These are phyloP conservation scores for Ceratocystis albifundus DNA, from an alignment of 2,329 filamentous ascomycete species.

Conservation along the genomic window DNA sequence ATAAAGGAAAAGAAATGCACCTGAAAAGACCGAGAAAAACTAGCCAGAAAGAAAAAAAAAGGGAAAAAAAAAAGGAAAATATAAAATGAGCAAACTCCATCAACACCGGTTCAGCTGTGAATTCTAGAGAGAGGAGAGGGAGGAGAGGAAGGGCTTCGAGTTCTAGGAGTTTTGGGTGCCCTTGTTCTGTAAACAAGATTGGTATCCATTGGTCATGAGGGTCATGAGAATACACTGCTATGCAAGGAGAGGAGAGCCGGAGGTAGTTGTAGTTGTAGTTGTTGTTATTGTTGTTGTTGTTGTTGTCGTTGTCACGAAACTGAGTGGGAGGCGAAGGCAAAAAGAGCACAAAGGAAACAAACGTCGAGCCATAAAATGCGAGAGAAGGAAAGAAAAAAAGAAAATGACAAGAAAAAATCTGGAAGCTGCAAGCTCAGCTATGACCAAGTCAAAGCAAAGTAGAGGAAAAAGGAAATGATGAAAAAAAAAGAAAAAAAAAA, in stretches of 20 bases:
- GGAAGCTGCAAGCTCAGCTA: constrained; percentile 5
- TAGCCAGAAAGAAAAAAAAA: constrained; percentile 14
- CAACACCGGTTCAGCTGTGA: background rate
- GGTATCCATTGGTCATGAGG: constrained; percentile 15
- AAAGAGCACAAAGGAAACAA: background rate
- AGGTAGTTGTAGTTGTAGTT: background rate
- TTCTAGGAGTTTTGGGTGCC: constrained; percentile 10
- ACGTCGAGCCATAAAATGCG: constrained; percentile 8
- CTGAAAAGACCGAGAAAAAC: constrained; percentile 5
- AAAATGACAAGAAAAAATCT: constrained; percentile 3
- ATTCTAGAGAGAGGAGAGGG: background rate
- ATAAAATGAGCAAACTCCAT: constrained; percentile 11
- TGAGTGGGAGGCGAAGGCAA: background rate
- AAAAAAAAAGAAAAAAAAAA: constrained; percentile 5
- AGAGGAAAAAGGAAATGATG: background rate
- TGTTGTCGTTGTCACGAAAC: background rate
- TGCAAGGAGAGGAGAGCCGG: constrained; percentile 4
- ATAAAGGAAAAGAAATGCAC: background rate
- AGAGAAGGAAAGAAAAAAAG: too few species aligned
- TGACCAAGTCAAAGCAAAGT: constrained; percentile 11
- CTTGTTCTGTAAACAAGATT: constrained; percentile 4
- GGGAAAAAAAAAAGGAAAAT: constrained; percentile 16
- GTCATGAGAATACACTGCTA: constrained; percentile 15
- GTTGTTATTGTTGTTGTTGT: background rate
- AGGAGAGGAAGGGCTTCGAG: constrained; percentile 3